Conservation (phyloP, 2,329 filamentous ascomycete genomes). For the Beauveria australis region DNA sequence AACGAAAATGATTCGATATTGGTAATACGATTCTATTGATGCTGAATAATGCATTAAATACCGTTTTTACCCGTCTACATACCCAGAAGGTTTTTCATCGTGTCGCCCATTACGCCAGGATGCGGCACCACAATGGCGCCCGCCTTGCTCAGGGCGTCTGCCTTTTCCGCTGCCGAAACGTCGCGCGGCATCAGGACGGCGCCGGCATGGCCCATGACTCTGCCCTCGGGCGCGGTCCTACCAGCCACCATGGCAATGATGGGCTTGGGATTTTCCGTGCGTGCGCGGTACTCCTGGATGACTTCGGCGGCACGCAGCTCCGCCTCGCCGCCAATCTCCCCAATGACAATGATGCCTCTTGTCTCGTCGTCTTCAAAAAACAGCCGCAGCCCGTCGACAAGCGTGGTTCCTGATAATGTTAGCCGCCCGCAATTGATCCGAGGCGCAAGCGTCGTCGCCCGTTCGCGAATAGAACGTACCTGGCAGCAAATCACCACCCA, state of each 20-base stretch:
- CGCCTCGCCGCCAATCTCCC: constrained; percentile 62
- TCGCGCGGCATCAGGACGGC: constrained; percentile 39
- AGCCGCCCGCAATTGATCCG: background rate
- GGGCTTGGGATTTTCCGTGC: constrained; percentile 53
- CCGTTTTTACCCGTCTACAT: constrained; percentile 1
- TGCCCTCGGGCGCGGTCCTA: constrained; percentile 48
- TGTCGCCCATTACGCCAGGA: constrained; percentile 28
- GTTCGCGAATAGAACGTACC: constrained; percentile 27
- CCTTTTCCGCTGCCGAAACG: constrained; percentile 24
- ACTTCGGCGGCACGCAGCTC: constrained; percentile 65
- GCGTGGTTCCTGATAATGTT: constrained; percentile 43
- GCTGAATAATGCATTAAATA: background rate
- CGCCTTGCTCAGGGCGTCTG: constrained; percentile 24
- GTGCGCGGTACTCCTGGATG: constrained; percentile 55
- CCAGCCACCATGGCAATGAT: constrained; percentile 58
- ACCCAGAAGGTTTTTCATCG: constrained; percentile 26
- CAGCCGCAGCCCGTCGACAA: constrained; percentile 60
- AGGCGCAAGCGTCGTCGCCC: too few species aligned
- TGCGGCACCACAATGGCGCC: constrained; percentile 31
- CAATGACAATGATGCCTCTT: constrained; percentile 62
- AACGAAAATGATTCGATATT: background rate
- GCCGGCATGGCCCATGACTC: constrained; percentile 66
- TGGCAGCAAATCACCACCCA: constrained; percentile 68
- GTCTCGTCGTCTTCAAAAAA: constrained; percentile 63
- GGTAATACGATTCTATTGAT: background rate